Base-by-base conservation (phyloP, 345 rosid species). In the Bruguiera parviflora region DNA sequence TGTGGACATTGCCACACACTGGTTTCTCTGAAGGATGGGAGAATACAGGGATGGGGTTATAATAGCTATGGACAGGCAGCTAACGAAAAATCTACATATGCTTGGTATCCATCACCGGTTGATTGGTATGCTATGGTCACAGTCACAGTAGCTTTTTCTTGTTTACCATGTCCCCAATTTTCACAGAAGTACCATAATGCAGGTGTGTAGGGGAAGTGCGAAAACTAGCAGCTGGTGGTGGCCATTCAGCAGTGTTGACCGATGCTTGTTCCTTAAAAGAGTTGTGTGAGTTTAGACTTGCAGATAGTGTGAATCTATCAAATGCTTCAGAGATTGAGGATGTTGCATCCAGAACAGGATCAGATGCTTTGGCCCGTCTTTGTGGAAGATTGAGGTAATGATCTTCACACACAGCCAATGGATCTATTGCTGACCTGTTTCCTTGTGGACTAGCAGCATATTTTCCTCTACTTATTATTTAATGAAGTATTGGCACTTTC, bases 1-100 rank as follows among this genome's bases (percentile, higher is more conserved):
- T 92, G 98, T 84, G 99, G 99, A 64, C 96, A 92, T 79, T 90
- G 87, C 59, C 98, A 90, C 79, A 89, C 99, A 0, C 98, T 95
- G 43, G 74, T 86, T 71, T 83, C 75, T 71, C 71, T 81, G 83
- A 85, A 61, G 72, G 99, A 95, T 74, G 98, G 96, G 65, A 80
- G 84, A 69, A 92, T 92, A 51, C 85, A 87, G 49, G 99, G 98
- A 64, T 95, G 99, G 99, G 98, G 98, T 73, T 95, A 95, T 79
- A 95, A 95, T 70, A 80, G 91, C 75, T 92, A 95, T 71, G 99
- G 99, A 28, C 98, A 95, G 86, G 99, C 94, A 51, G 94, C 98
- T 29, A 95, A 89, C 77, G 84, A 89, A 80, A 92, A 92, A 64
- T 85, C 96, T 20, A 84, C 84, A 19, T 92, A 88, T 76, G 97